A percentile compares a stretch with the other conserved stretches of the same genome.
phyloP scores from a whole-genome alignment of 805 yeast species.

The Komagataella kurtzmanii region DNA sequence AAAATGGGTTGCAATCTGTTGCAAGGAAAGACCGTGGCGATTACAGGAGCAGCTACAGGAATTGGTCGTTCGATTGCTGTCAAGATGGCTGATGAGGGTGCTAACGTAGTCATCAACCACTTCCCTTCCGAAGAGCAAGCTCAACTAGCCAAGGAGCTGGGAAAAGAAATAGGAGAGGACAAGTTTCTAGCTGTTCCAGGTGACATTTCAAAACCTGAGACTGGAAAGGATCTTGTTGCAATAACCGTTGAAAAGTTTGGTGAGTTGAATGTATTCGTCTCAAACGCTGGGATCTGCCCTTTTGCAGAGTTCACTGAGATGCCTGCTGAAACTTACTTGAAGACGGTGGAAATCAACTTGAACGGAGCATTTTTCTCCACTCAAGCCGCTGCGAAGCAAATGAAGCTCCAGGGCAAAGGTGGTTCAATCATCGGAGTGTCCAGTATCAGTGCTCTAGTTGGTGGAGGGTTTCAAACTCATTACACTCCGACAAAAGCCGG shows the following conservation, averaged over 20 bases:
- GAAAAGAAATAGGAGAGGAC: conserved; percentile 12
- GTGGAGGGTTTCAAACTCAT: conserved; percentile 30
- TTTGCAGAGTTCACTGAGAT: conserved; percentile 27
- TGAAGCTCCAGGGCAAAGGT: conserved; percentile 30
- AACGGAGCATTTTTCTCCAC: conserved; percentile 31
- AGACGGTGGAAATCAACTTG: conserved; percentile 24
- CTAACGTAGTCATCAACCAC: conserved; percentile 24
- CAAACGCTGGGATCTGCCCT: conserved; percentile 33
- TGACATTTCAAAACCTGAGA: conserved; percentile 27
- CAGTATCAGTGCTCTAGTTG: conserved; percentile 29
- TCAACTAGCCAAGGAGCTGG: conserved; percentile 10
- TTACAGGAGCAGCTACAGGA: conserved; percentile 34
- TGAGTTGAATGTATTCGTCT: conserved; percentile 24
- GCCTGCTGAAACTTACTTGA: conserved; percentile 20
- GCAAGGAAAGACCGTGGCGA: conserved; percentile 21
- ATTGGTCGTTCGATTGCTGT: conserved; percentile 30
- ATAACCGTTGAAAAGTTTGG: conserved; percentile 24
- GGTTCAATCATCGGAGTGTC: conserved; percentile 32
- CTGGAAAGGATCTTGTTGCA: conserved; percentile 17
- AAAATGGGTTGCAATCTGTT: conserved; percentile 5
- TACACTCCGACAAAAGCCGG: conserved; percentile 39
- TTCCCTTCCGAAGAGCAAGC: conserved; percentile 10
- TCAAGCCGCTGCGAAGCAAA: conserved; percentile 31
- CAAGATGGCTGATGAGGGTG: conserved; percentile 27
- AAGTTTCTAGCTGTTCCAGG: conserved; percentile 24